phyloP scores from a whole-genome alignment of 2,329 filamentous ascomycete genomes.

The Aspergillus sp. region DNA sequence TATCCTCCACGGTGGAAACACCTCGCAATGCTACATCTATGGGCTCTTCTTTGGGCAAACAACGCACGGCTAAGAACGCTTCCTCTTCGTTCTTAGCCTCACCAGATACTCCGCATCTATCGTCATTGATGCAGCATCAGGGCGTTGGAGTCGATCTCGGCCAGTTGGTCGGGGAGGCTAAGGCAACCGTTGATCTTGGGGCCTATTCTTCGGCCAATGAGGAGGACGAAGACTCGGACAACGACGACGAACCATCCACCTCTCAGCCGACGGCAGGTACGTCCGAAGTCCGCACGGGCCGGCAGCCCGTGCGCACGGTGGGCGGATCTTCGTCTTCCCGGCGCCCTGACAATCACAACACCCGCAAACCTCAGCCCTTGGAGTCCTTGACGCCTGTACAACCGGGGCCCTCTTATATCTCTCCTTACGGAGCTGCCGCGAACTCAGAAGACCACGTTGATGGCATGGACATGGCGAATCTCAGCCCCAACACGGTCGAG shows the following conservation, averaged over 20 bases:
- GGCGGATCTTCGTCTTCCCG: conserved; percentile 38
- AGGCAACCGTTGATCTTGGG: conserved; percentile 32
- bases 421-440: conserved; percentile 28
- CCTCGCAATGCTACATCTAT: conserved; percentile 9
- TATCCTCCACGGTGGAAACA: conserved; percentile 17
- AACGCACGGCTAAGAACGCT: conserved; percentile 8
- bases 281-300: conserved; percentile 21
- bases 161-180: conserved; percentile 51
- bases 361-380: conserved; percentile 46
- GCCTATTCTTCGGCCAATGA: conserved; percentile 34
- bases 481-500: conserved; percentile 61
- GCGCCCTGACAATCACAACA: conserved; percentile 32
- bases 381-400: conserved; percentile 31
- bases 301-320: conserved; percentile 51
- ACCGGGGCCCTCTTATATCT: conserved; percentile 15
- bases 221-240: conserved; percentile 22
- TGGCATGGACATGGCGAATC: conserved; percentile 39
- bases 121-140: conserved; percentile 53
- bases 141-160: conserved; percentile 55
- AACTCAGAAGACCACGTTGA: conserved; percentile 41
- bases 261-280: conserved; percentile 7
- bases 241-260: conserved; percentile 24
- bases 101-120: conserved; percentile 57
- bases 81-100: conserved; percentile 46
- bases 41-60: conserved; percentile 1